Evolutionary conservation across 805 yeast species (phyloP).

Genomic region (Maudiozyma turicensis): DNA sequence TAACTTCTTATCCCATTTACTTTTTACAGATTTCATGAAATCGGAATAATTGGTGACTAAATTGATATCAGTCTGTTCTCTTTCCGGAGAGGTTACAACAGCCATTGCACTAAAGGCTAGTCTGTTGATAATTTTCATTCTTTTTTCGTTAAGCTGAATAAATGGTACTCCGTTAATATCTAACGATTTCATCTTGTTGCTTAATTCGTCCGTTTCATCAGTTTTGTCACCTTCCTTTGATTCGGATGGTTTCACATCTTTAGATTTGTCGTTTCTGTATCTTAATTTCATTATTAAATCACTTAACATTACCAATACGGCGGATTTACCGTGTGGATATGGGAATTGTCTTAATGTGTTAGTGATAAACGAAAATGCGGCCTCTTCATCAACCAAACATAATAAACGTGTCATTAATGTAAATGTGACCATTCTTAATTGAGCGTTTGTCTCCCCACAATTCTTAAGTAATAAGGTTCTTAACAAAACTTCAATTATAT

Average conservation of each 20-base stretch:
- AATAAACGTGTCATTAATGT: slow-evolving; percentile 58
- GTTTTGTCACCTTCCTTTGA: neutral
- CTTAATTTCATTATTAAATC: slow-evolving; percentile 42
- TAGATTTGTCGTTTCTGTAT: neutral
- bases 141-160: slow-evolving; percentile 33
- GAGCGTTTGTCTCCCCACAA: slow-evolving; percentile 30
- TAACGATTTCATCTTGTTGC: slow-evolving; percentile 1
- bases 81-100: slow-evolving; percentile 16
- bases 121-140: slow-evolving; percentile 33
- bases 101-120: slow-evolving; percentile 10
- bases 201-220: neutral
- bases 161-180: slow-evolving; percentile 18
- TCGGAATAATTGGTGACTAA: slow-evolving; percentile 47
- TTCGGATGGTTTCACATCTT: neutral
- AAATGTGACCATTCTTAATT: slow-evolving; percentile 36
- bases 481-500: slow-evolving; percentile 31
- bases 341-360: slow-evolving; percentile 64
- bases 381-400: slow-evolving; percentile 45
- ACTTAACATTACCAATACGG: slow-evolving; percentile 57
- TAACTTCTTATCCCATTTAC: slow-evolving; percentile 25
- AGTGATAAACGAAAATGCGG: slow-evolving; percentile 48
- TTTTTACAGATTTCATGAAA: slow-evolving; percentile 34
- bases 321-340: slow-evolving; percentile 47
- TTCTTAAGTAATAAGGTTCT: slow-evolving; percentile 34
- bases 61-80: slow-evolving; percentile 7